Evolutionary conservation across 2,329 filamentous ascomycete genomes (phyloP).

Genomic region (Penicillium sp.): DNA sequence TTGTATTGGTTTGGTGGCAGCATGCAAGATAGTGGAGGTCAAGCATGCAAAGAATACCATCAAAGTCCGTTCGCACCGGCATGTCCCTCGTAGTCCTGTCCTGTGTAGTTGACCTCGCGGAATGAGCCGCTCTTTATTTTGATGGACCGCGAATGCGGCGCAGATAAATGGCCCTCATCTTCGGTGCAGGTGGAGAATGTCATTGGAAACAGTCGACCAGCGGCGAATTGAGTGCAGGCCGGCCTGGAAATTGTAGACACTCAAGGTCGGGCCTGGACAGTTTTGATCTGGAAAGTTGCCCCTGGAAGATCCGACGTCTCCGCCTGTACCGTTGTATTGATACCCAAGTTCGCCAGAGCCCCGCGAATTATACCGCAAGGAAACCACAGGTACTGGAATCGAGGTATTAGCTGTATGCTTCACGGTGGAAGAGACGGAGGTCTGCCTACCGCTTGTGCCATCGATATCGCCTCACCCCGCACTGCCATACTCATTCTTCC

Average conservation of each 20-base stretch:
- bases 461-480: slow-evolving; percentile 67
- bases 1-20: slow-evolving; percentile 5
- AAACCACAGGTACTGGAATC: slow-evolving; percentile 79
- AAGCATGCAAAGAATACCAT: slow-evolving; percentile 14
- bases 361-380: slow-evolving; percentile 90
- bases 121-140: neutral
- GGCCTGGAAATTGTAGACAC: slow-evolving; percentile 2
- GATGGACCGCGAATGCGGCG: too few species aligned
- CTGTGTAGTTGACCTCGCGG: neutral
- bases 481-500: slow-evolving; percentile 82
- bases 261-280: slow-evolving; percentile 65
- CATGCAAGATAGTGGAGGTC: slow-evolving; percentile 18
- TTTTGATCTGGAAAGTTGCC: slow-evolving; percentile 96
- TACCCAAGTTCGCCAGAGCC: slow-evolving; percentile 86
- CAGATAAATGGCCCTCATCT: neutral
- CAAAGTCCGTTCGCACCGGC: neutral
- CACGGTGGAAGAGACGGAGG: neutral
- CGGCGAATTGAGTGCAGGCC: slow-evolving; percentile 4
- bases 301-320: slow-evolving; percentile 83
- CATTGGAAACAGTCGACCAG: neutral
- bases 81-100: neutral
- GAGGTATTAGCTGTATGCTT: neutral
- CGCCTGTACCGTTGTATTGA: slow-evolving; percentile 86
- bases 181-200: slow-evolving; percentile 4
- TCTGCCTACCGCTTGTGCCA: slow-evolving; percentile 71